These are phyloP conservation scores for Pyricularia grisea DNA, from an alignment of 2,329 filamentous ascomycete genomes.

Conservation along the genomic window DNA sequence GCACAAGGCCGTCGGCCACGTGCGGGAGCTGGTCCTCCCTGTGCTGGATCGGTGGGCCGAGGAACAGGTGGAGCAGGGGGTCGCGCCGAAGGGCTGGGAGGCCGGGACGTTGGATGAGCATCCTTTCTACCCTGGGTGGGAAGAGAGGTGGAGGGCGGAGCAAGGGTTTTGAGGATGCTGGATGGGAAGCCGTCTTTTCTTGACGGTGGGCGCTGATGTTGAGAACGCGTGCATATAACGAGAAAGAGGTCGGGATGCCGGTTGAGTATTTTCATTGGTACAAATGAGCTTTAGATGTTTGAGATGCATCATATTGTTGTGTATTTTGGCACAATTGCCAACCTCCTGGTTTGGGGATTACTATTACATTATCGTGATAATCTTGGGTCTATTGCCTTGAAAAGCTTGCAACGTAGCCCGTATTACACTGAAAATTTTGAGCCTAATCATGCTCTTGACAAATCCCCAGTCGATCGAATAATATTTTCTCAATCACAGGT, in stretches of 20 bases:
- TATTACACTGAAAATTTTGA: not conserved
- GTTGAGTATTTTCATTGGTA: not conserved
- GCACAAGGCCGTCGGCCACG: constrained; percentile 77
- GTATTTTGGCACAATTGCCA: not conserved
- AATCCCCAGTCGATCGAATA: not conserved
- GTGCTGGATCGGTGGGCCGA: constrained; percentile 51
- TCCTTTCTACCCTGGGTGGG: constrained; percentile 70
- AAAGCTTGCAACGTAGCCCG: not conserved
- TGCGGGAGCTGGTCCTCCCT: constrained; percentile 62
- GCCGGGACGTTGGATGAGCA: constrained; percentile 61
- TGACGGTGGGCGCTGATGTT: not conserved
- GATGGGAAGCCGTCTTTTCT: not conserved
- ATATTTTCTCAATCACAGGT: not conserved
- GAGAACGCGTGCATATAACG: not conserved
- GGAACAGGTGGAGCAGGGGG: constrained; percentile 48
- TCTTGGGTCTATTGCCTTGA: not conserved
- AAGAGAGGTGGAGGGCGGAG: constrained; percentile 52
- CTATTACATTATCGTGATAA: not conserved
- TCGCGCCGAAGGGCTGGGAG: constrained; percentile 46
- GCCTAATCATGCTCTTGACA: not conserved
- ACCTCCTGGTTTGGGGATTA: not conserved
- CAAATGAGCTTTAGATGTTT: not conserved
- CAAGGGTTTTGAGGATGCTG: constrained; percentile 11
- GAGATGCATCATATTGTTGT: not conserved
- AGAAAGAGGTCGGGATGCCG: not conserved